Conservation (phyloP, 139 green algal genomes). For the Chlamydomonas sp. region DNA sequence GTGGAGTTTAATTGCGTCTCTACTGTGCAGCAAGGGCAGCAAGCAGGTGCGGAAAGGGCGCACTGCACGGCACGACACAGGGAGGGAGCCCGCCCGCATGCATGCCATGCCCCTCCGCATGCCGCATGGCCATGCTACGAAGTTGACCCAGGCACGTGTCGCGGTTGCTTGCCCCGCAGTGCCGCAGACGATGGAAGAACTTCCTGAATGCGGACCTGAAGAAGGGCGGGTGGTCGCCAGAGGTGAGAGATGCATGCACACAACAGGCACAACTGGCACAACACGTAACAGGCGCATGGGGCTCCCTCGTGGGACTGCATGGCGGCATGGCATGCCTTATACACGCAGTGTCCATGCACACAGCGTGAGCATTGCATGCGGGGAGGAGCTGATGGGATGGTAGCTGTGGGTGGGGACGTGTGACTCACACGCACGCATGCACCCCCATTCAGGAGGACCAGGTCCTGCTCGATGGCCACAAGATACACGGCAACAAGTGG, state of each 20-base stretch:
- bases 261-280: background rate
- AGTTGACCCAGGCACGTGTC: background rate
- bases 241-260: constrained; percentile 19
- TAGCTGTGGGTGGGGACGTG: too few relatives aligned
- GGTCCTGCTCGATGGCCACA: constrained; percentile 45
- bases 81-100: too few relatives aligned
- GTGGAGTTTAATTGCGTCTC: constrained; percentile 51
- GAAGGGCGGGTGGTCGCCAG: constrained; percentile 40
- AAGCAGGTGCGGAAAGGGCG: constrained; percentile 52
- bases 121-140: too few relatives aligned
- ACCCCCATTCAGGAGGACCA: constrained; percentile 42
- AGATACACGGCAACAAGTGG: constrained; percentile 60
- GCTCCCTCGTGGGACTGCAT: too few relatives aligned
- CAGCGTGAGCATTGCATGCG: too few relatives aligned
- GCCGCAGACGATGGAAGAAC: constrained; percentile 67
- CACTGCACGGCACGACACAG: too few relatives aligned
- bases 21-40: constrained; percentile 50
- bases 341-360: too few relatives aligned
- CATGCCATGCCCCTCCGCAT: too few relatives aligned
- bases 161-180: constrained; percentile 28
- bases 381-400: too few relatives aligned
- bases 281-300: background rate
- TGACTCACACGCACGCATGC: background rate
- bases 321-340: too few relatives aligned
- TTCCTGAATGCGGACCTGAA: constrained; percentile 62